Evolutionary conservation across 192 early-diverging fungal species (phyloP), one percentile per base, ranked within the genome.

Genomic region (Oehlia diaphana): DNA sequence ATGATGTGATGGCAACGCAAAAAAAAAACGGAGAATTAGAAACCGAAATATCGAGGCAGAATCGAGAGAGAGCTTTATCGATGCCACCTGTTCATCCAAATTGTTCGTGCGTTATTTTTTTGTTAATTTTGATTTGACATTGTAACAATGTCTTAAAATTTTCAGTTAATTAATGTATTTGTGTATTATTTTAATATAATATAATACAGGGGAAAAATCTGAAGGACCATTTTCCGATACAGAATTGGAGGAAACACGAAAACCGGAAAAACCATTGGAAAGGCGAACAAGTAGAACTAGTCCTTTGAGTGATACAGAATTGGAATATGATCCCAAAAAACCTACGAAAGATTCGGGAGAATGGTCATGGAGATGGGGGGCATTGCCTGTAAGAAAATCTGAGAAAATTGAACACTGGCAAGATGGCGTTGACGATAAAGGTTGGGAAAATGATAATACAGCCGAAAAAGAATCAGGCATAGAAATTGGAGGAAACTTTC

Each of bases 351-450:
- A 79, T 31, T 74, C 82, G 21, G 81, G 82, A 39, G 90, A 86
- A 35, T 94, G 92, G 92, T 86, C 85, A 14, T 94, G 93, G 93
- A 85, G 86, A 21, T 94, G 93, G 93, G 92, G 93, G 19, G 86
- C 89, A 5, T 72, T 93, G 28, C 93, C 92, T 7, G 87, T 87
- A 6, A 89, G 90, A 75, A 83, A 79, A 70, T 65, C 64, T 10
- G 83, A 89, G 21, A 81, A 84, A 35, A 81, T 83, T 2, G 81
- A 83, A 47, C 67, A 31, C 23, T 49, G 65, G 35, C 80, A 83
- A 12, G 85, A 87, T 26, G 75, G 58, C 7, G 63, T 77, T 19
- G 70, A 70, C 8, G 81, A 83, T 28, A 83, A 85, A 64, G 81
- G 84, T 26, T 78, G 82, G 12, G 82, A 73, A 49, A 76, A 85